Evolutionary conservation across 768 basidiomycete species (phyloP), one percentile per base, ranked within the genome.

Genomic region (Collybia mongolica): DNA sequence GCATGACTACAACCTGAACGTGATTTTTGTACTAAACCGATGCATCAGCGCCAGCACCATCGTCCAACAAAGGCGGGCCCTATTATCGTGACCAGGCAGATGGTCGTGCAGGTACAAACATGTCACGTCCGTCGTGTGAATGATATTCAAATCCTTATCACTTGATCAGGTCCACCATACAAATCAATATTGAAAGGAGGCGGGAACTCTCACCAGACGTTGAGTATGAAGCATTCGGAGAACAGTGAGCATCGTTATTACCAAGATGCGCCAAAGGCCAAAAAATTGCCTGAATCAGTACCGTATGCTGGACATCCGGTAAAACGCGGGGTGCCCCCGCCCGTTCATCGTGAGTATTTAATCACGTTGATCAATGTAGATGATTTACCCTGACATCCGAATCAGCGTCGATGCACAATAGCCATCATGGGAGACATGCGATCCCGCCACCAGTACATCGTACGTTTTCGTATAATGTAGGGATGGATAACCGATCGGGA

Each of bases 201-300:
- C 54, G 50, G 50, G 52, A 49, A 44, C 52, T 48, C 48, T 54
- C 47, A 55, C 18, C 53, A 22, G 19, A 39, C 41, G 23, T n/a
- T 47, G 43, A 44, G 23, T 41, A 55, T 54, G 45, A 54, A 54
- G 32, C 40, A 48, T 29, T 35, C 54, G 39, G 55, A 62, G 48
- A 57, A 58, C 38, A 51, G 61, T 62, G 56, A 45, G 59, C 55
- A 39, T 40, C 44, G 48, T 4, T 20, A n/a, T 8, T 23, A 32
- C 14, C 32, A 9, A 32, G 14, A 32, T 32, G 32, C 32, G 32
- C 11, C 11, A 32, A 32, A 32, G 32, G 32, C 32, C 7, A 32
- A 32, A 32, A 32, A 2, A 5, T 14, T 32, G 32, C 32, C 32
- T 12, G 32, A 32, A 32, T 9, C 11, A 32, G 32, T 32, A 32